Evolutionary conservation across 345 rosid genomes (phyloP), one percentile per base, ranked within the genome.

Genomic region (Clarkia xantiana): DNA sequence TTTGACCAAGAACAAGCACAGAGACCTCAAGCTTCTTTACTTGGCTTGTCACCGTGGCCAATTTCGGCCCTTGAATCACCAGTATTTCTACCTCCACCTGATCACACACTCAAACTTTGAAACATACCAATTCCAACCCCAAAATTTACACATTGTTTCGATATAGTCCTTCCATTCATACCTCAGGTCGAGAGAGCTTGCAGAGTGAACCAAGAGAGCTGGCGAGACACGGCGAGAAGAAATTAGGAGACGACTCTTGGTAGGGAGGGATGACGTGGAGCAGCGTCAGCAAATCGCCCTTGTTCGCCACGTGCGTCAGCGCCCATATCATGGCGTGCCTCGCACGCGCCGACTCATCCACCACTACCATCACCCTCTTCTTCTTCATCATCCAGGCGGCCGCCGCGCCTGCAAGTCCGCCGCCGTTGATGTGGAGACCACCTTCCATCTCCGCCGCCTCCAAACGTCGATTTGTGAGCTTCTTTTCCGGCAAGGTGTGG

Each of bases 301-400:
- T 76, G 55, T 80, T 76, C 42, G 78, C 75, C 1, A 78, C 74
- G 72, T 91, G 89, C n/a, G 94, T 86, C 1, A 90, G 73, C 34
- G 98, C 95, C 94, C 94, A 91, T 70, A 91, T 84, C 98, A 91
- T 84, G 25, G 98, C 98, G 71, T 91, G 93, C 65, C 74, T 84
- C 0, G 95, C 76, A 46, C 76, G 72, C 0, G 95, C 73, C 29
- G 68, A 67, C n/a, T 84, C 70, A 52, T 91, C 96, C 19, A 86
- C 98, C 36, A 87, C 70, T 10, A 84, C 96, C 98, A 84, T 84
- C 59, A 86, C 96, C 46, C 94, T 65, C 69, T 91, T 91, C 71
- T 73, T 86, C 66, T 56, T 55, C 9, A 56, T 70, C 53, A 7
- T 29, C 25, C 36, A 29, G 6, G 9, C 7, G 8, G 36, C 5